Evolutionary conservation across 2,329 filamentous ascomycete species (phyloP), one percentile per base, ranked within the genome.

Genomic region (Aotearoamyces nothofagi): DNA sequence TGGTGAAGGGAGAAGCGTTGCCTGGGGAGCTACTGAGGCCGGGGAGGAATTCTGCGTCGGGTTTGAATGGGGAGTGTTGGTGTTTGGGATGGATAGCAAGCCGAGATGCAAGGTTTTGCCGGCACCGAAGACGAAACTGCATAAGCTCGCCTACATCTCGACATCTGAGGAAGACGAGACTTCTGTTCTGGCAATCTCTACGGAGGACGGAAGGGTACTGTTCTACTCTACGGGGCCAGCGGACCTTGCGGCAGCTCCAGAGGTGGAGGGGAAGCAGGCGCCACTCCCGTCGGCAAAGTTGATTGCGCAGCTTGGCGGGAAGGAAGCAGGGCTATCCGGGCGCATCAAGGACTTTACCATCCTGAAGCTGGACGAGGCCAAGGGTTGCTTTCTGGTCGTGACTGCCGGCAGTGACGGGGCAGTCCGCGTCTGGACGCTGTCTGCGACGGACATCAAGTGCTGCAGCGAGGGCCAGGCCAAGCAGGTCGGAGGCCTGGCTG

Each of bases 301-400:
- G 11, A 49, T 90, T 9, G 81, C 73, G n/a, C 70, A 86, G 42
- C 50, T 96, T 8, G 87, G 86, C 22, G 86, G 86, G 9, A 71
- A 69, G 39, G 63, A 68, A 16, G 65, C 63, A 2, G 77, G 74
- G 66, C 73, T 34, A 55, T 84, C 17, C 43, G 90, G 27, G 51
- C 72, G 90, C 29, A 74, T 96, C 51, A 98, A 96, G 57, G 86
- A 93, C 47, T 94, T 96, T 51, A 67, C 73, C 22, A 57, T 87
- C 16, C 47, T 53, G 9, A 34, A 63, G 3, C 32, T 46, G 11
- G 34, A 45, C 53, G 28, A 51, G 8, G 26, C 6, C 3, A 56
- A 22, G 44, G 51, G 23, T 45, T 33, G 44, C 53, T 32, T 41
- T 33, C 58, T 78, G 35, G 52, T 92, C 23, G 61, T 82, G 4